These are phyloP conservation scores for Trichocladium uniseriatum DNA, from an alignment of 495 filamentous ascomycete species.

Conservation along the genomic window DNA sequence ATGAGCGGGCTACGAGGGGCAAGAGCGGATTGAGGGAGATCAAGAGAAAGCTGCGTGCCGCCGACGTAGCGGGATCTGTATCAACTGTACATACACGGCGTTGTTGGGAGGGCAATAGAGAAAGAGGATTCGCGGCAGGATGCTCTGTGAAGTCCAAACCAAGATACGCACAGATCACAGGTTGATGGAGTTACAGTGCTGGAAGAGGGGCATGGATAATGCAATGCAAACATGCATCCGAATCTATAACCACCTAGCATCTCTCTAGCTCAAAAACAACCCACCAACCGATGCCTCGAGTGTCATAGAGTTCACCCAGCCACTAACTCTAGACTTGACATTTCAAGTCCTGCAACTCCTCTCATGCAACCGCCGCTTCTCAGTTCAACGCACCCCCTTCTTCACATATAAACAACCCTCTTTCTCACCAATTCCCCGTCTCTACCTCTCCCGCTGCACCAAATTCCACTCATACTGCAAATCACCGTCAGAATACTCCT, in stretches of 20 bases:
- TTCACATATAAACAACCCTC: background rate
- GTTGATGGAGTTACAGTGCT: no score
- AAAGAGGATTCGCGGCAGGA: background rate
- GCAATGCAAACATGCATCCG: no score
- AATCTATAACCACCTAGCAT: no score
- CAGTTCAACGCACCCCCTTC: background rate
- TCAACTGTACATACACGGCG: constrained; percentile 24
- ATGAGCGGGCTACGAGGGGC: background rate
- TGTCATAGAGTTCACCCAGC: no score
- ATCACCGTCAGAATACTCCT: constrained; percentile 16
- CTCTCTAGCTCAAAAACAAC: no score
- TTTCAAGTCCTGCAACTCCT: no score
- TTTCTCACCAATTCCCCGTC: background rate
- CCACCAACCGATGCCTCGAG: no score
- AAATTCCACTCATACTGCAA: constrained; percentile 83
- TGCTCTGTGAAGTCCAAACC: no score
- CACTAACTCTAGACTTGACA: no score
- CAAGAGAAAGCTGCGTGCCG: background rate
- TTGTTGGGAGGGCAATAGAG: background rate
- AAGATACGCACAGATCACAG: no score
- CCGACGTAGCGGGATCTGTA: constrained; percentile 2
- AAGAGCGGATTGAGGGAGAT: background rate
- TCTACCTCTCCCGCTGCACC: constrained; percentile 54
- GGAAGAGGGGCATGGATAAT: no score
- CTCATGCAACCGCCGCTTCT: background rate